Percentiles rank a stretch among this genome's conserved stretches.
These are phyloP conservation scores for Hymenoscyphus salicellus DNA, from an alignment of 2,329 filamentous ascomycete species.

Conservation along the genomic window DNA sequence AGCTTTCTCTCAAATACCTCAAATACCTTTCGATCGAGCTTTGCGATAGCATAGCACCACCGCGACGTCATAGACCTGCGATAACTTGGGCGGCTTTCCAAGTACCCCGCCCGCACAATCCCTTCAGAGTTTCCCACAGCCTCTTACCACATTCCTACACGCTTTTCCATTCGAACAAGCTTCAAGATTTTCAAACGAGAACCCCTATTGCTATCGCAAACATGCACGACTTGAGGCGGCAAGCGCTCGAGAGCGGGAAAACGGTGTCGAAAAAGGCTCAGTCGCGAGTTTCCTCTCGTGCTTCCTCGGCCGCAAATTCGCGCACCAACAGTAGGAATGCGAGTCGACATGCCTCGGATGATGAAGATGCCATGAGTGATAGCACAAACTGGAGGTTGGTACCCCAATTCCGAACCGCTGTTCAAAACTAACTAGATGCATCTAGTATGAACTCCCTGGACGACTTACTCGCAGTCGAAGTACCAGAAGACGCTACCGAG, in stretches of 20 bases:
- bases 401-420: neutral
- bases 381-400: slow-evolving; percentile 52
- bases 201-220: slow-evolving; percentile 8
- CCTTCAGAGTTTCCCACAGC: neutral
- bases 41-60: slow-evolving; percentile 24
- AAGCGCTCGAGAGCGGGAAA: slow-evolving; percentile 56
- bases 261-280: slow-evolving; percentile 56
- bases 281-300: slow-evolving; percentile 46
- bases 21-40: slow-evolving; percentile 21
- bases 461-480: slow-evolving; percentile 42
- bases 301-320: slow-evolving; percentile 48
- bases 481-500: slow-evolving; percentile 51
- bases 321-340: slow-evolving; percentile 46
- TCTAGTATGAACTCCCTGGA: slow-evolving; percentile 46
- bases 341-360: slow-evolving; percentile 52
- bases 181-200: neutral
- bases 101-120: slow-evolving; percentile 20
- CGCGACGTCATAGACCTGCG: neutral
- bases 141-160: neutral
- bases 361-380: slow-evolving; percentile 53
- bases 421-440: slow-evolving; percentile 5
- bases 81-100: neutral
- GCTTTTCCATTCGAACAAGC: neutral
- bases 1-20: slow-evolving; percentile 15
- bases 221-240: slow-evolving; percentile 50